Evolutionary conservation across 306 rosid genomes (phyloP).

Genomic region (Prinsepia uniflora): DNA sequence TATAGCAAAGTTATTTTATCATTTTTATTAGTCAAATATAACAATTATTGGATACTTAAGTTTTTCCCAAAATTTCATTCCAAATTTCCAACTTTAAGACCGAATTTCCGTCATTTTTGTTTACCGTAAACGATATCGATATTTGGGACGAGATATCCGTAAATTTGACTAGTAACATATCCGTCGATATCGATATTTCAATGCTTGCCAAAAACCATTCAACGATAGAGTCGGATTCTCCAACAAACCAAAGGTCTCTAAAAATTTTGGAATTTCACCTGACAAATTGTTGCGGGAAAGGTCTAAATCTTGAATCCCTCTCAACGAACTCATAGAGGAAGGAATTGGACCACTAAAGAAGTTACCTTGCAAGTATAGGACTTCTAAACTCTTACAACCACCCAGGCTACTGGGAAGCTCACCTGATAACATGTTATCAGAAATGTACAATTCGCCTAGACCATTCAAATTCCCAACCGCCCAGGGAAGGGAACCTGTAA

Average conservation of each 20-base stretch:
- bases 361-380: background rate
- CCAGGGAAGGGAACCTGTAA: background rate
- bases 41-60: too few species aligned
- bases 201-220: too few species aligned
- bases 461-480: background rate
- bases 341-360: background rate
- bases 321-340: background rate
- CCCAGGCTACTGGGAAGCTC: background rate
- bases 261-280: background rate
- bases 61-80: too few species aligned
- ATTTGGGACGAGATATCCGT: too few species aligned
- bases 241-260: background rate
- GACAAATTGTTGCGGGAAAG: slow-evolving; percentile 7
- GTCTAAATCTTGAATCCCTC: background rate
- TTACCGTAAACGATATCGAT: too few species aligned
- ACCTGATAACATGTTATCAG: background rate
- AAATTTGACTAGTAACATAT: too few species aligned
- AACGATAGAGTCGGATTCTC: background rate
- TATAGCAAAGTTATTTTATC: too few species aligned
- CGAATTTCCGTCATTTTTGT: too few species aligned
- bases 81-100: too few species aligned
- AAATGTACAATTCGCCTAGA: background rate
- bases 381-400: background rate
- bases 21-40: too few species aligned
- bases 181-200: too few species aligned